Base-by-base conservation (phyloP, 1,139 yeast genomes). In the Kurtzmaniella quercitrusa region DNA sequence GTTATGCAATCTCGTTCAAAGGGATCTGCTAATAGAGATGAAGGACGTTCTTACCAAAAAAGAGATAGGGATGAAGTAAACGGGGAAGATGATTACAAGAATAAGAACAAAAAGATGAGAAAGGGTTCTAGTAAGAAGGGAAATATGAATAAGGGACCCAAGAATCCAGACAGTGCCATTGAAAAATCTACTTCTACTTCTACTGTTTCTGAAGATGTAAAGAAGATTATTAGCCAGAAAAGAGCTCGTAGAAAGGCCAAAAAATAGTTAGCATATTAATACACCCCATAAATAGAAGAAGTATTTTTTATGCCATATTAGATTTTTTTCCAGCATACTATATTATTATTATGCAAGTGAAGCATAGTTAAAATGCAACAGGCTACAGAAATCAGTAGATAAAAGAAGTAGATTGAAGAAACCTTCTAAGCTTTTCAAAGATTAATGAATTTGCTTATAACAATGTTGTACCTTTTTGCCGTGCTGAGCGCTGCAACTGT, bases 171-270 rank as follows among this genome's bases (percentile, higher is more conserved):
- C 6, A 58, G 58, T 44, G 52, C 50, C 27, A 52, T 53, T 4
- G 50, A 55, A 46, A 51, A 49, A 37, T 50, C 53, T 25, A 50
- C 58, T 15, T 50, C 53, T 25, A 50, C 58, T 15, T 70, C 78
- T 11, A 79, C 72, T 1, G 53, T 79, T 43, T 65, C 78, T 38
- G 81, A 77, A 38, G 79, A 77, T 49, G 74, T 79, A 25, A 83
- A 80, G 57, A 74, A 79, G 52, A 65, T 85, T 44, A 82, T 84
- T 51, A 88, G 85, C 36, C 69, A 75, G 54, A 86, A 85, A 63
- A 79, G 93, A 62, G 84, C 74, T 67, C 79, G 81, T 67, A 84
- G 79, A 69, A 78, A 76, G 69, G 63, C 63, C 36, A 66, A 68
- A 58, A 64, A 62, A 34, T 68, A 59, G 36, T 12, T 31, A 31